These are phyloP conservation scores for Collybia sordida DNA, from an alignment of 768 basidiomycete species.

Conservation along the genomic window DNA sequence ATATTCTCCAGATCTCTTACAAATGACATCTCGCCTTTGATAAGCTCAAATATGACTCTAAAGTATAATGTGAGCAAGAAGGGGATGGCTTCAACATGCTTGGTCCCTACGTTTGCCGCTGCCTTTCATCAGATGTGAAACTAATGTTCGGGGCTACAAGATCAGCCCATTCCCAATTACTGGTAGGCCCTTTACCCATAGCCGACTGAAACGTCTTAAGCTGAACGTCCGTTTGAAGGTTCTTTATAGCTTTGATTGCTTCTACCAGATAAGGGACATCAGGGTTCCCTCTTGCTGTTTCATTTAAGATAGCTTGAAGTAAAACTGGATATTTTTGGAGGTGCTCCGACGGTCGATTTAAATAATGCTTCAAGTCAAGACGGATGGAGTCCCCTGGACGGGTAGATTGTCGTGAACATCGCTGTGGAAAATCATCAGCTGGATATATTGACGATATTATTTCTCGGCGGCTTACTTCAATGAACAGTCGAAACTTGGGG, in stretches of 20 bases:
- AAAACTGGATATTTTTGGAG: slow-evolving; percentile 86
- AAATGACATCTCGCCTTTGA: slow-evolving; percentile 95
- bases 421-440: slow-evolving; percentile 21
- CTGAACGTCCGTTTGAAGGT: slow-evolving; percentile 77
- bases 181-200: slow-evolving; percentile 78
- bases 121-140: slow-evolving; percentile 58
- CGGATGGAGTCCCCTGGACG: slow-evolving; percentile 39
- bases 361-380: slow-evolving; percentile 74
- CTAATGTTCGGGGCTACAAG: slow-evolving; percentile 67
- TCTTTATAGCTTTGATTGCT: slow-evolving; percentile 80
- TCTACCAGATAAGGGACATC: slow-evolving; percentile 80
- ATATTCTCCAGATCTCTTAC: slow-evolving; percentile 93
- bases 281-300: slow-evolving; percentile 78
- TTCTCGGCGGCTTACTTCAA: slow-evolving; percentile 60
- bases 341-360: slow-evolving; percentile 79
- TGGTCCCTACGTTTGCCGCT: slow-evolving; percentile 78
- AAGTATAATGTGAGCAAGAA: neutral
- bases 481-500: slow-evolving; percentile 77
- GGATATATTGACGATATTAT: neutral
- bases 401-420: slow-evolving; percentile 42
- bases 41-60: slow-evolving; percentile 92
- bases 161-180: slow-evolving; percentile 89
- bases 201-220: slow-evolving; percentile 88
- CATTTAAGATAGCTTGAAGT: slow-evolving; percentile 82
- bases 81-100: neutral